Evolutionary conservation across 805 yeast genomes (phyloP).

Genomic region (Kluyveromyces nonfermentans): DNA sequence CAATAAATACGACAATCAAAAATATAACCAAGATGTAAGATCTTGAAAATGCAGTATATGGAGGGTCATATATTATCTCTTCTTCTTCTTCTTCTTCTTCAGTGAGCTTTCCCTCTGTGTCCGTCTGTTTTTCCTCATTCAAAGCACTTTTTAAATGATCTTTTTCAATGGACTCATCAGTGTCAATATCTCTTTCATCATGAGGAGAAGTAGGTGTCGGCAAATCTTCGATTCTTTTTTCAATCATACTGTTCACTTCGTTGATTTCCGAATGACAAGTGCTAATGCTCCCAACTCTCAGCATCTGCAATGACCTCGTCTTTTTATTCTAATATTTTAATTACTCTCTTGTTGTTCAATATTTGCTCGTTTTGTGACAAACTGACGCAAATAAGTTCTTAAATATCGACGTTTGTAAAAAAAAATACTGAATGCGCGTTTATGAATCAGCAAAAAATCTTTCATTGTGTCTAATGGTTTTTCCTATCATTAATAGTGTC

Average conservation of each 20-base stretch:
- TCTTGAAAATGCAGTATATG: conserved; percentile 31
- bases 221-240: neutral
- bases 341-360: neutral
- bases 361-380: conserved; percentile 3
- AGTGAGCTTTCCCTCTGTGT: neutral
- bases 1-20: conserved; percentile 38
- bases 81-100: neutral
- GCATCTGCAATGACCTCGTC: neutral
- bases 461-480: neutral
- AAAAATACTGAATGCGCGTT: neutral
- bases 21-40: conserved; percentile 28
- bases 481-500: neutral
- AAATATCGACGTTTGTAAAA: conserved; percentile 2
- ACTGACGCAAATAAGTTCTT: neutral
- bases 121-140: neutral
- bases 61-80: conserved; percentile 3
- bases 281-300: neutral
- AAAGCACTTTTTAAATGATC: neutral
- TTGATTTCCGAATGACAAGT: neutral
- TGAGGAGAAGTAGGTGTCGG: conserved; percentile 4
- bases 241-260: neutral
- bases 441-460: neutral
- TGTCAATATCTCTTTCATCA: conserved; percentile 1
- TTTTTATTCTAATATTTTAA: neutral
- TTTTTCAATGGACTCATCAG: neutral